Evolutionary conservation across 441 rosid genomes (phyloP), one percentile per base, ranked within the genome.

Genomic region (Erodium trifolium): DNA sequence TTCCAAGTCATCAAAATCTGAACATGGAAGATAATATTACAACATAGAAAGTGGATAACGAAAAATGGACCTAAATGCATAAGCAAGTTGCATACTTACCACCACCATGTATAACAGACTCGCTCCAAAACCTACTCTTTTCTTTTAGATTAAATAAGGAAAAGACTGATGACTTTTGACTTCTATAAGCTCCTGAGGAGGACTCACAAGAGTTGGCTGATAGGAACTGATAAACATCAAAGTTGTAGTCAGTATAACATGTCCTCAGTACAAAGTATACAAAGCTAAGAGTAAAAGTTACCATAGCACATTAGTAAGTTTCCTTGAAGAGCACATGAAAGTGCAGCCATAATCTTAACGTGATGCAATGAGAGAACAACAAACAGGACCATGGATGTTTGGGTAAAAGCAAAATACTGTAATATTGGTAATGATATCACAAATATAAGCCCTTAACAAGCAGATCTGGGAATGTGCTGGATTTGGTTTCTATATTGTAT

Each of bases 81-180:
- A 14, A 19, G 57, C 29, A 47, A 68, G 39, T 23, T 47, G 1
- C 23, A 4, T n/a, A 72, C 78, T 57, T 79, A 77, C 93, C 88
- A 77, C 93, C 88, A 27, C 78, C 80, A 63, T 83, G 97, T 60
- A 94, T 78, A 53, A 94, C 91, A 76, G 91, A 74, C 81, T 94
- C 98, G 68, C 89, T 90, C 99, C 99, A 94, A 74, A 87, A 94
- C 77, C 84, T 85, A 82, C 96, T 94, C 82, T 81, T 88, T 16
- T 85, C 92, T 76, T 75, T 89, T 75, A 93, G 92, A 76, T 89
- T 93, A 80, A 93, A 93, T 81, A 93, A 78, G 35, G 99, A 93
- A 71, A 93, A 89, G 51, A 91, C 87, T 0, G 99, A 89, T 67
- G 85, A 78, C 68, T 71, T 86, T 16, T 77, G 81, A 23, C 81